A percentile compares a stretch with the other conserved stretches of the same genome.
Evolutionary conservation across 805 yeast species (phyloP).

Genomic region (Wickerhamomyces rabaulensis): DNA sequence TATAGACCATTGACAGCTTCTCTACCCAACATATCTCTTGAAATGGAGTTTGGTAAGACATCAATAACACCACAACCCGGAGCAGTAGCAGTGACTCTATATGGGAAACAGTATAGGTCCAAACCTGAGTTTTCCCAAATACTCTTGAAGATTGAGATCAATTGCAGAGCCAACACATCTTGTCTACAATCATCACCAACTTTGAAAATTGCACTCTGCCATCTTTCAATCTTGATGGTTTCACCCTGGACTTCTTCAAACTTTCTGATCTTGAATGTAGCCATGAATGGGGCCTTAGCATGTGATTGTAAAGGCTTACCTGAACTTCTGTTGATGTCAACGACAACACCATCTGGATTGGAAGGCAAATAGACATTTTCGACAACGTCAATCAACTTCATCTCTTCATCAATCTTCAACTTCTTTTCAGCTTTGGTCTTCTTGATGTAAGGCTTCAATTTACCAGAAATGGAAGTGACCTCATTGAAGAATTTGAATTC

Average conservation of each 20-base stretch:
- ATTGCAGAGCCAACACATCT: slow-evolving; percentile 89
- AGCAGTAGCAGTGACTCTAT: slow-evolving; percentile 96
- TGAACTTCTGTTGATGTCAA: slow-evolving; percentile 86
- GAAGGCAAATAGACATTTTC: slow-evolving; percentile 91
- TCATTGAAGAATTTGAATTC: slow-evolving; percentile 89
- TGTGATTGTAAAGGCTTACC: slow-evolving; percentile 96
- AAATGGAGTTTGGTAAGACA: slow-evolving; percentile 89
- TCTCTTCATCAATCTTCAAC: slow-evolving; percentile 92
- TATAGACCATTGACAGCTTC: slow-evolving; percentile 97
- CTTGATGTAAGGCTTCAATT: slow-evolving; percentile 89
- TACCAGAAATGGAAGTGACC: slow-evolving; percentile 91
- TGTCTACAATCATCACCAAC: slow-evolving; percentile 99
- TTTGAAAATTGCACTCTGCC: slow-evolving; percentile 96
- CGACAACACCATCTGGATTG: slow-evolving; percentile 91
- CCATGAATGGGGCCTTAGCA: slow-evolving; percentile 98
- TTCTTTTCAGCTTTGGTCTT: slow-evolving; percentile 95
- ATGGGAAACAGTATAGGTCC: slow-evolving; percentile 87
- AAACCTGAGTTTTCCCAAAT: slow-evolving; percentile 86
- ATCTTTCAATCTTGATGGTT: slow-evolving; percentile 48
- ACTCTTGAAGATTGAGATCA: slow-evolving; percentile 85
- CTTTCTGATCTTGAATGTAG: slow-evolving; percentile 79
- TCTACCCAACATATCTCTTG: slow-evolving; percentile 97
- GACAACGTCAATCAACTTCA: slow-evolving; percentile 67
- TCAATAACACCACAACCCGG: slow-evolving; percentile 99
- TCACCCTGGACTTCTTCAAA: slow-evolving; percentile 40